Evolutionary conservation across 2,329 filamentous ascomycete genomes (phyloP).

Genomic region (Basipetospora chlamydospora): DNA sequence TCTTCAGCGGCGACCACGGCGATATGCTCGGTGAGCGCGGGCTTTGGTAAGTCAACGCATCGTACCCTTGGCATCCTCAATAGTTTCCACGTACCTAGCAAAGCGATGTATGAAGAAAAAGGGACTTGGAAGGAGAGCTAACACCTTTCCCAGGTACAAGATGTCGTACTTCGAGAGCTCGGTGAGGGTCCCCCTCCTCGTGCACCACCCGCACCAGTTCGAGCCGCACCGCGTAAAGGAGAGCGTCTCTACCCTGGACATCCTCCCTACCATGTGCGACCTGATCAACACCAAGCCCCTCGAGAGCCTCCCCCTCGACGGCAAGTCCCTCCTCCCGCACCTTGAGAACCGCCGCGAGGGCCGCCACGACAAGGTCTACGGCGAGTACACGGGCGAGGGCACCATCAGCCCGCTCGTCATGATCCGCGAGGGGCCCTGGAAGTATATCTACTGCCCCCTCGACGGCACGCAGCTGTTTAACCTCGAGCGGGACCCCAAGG

Average conservation of each 20-base stretch:
- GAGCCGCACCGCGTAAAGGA: constrained; percentile 59
- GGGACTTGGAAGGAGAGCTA: no score
- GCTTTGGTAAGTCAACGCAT: constrained; percentile 58
- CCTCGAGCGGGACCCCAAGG: constrained; percentile 57
- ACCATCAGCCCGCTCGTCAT: constrained; percentile 83
- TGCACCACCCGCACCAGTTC: constrained; percentile 68
- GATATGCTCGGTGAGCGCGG: constrained; percentile 92
- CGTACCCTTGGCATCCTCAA: background rate
- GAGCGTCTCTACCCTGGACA: constrained; percentile 83
- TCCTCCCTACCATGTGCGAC: constrained; percentile 78
- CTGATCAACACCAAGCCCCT: constrained; percentile 59
- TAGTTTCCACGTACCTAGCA: no score
- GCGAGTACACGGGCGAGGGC: constrained; percentile 89
- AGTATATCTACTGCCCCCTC: constrained; percentile 74
- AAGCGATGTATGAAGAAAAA: no score
- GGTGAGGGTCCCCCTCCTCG: constrained; percentile 73
- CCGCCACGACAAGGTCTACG: constrained; percentile 78
- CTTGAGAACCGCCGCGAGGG: constrained; percentile 39
- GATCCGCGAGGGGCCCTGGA: constrained; percentile 82
- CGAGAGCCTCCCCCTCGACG: constrained; percentile 68
- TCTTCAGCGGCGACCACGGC: constrained; percentile 88
- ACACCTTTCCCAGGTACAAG: constrained; percentile 64
- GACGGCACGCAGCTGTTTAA: constrained; percentile 81
- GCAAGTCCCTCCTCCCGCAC: constrained; percentile 67
- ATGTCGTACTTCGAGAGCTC: constrained; percentile 95